Base-by-base conservation (phyloP, 805 yeast genomes). In the Lachancea sp. region DNA sequence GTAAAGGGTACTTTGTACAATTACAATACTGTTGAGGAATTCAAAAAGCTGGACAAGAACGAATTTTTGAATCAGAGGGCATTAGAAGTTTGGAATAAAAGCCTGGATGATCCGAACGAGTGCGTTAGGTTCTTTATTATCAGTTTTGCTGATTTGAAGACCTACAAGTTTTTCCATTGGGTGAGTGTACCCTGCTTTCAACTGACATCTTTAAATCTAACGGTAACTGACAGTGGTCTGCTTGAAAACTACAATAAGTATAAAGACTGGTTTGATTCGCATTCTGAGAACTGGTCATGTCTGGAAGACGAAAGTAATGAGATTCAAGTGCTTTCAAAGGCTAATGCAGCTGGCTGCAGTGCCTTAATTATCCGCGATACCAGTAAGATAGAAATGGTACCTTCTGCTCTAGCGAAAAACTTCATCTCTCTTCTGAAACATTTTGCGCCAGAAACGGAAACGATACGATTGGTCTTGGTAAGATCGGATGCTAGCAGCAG, bases 131-230 rank as follows among this genome's bases (percentile, higher is more conserved):
- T 82, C 51, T 63, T 67, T 3, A 53, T 85, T 1, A 67, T 90
- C 25, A 73, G 89, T 35, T 93, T 81, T 66, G 84, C 95, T 1
- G 99, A 93, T 63, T 73, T 93, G 59, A 93, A 93, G 62, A 87
- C 85, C 65, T 90, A 85, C 68, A 81, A 76, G 57, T 91, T 84
- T 59, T 84, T 77, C 57, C 90, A 93, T 65, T 95, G 99, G 99
- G 75, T 86, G 51, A 83, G 87, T 13, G 79, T 79, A 50, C 97
- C 99, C 0, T 66, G 77, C 1, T 61, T 87, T 29, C 70, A 71
- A 9, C 17, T 35, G 1, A 42, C 32, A 10, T 42, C 42, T 6
- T 43, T 49, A 6, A 35, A 39, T 11, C 34, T 35, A 11, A 17
- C 11, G 9, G 34, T 18, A 13, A 10, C 9, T 38, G 49, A 16